Conservation (phyloP, 345 rosid species). For the Lumnitzera racemosa region DNA sequence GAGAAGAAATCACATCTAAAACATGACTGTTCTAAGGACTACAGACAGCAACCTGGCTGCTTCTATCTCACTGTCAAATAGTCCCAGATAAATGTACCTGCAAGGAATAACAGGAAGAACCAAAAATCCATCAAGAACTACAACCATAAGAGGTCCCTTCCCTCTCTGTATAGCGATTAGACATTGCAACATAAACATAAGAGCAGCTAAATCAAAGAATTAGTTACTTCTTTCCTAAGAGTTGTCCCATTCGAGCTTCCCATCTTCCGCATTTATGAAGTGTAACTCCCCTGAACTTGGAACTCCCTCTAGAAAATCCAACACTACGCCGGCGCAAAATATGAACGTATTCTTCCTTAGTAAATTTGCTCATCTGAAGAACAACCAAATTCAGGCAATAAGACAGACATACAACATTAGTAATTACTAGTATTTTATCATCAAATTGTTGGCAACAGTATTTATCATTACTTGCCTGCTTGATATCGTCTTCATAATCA, state of each 20-base stretch:
- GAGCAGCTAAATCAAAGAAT: not conserved
- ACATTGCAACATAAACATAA: not conserved
- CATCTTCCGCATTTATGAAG: slow-evolving; percentile 71
- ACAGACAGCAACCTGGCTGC: slow-evolving; percentile 71
- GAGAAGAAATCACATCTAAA: no score
- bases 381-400: not conserved
- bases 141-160: not conserved
- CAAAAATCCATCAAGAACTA: not conserved
- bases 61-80: slow-evolving; percentile 81
- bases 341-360: slow-evolving; percentile 73
- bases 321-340: slow-evolving; percentile 71
- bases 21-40: no score
- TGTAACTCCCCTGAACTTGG: slow-evolving; percentile 67
- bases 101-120: slow-evolving; percentile 10
- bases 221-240: slow-evolving; percentile 70
- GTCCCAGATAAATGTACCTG: slow-evolving; percentile 97
- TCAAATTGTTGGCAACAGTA: not conserved
- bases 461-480: slow-evolving; percentile 27
- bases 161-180: not conserved
- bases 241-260: slow-evolving; percentile 84
- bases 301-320: slow-evolving; percentile 66
- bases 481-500: slow-evolving; percentile 66
- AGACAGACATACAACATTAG: not conserved
- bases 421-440: no score
- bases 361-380: slow-evolving; percentile 46